Conservation (phyloP, 78 protist species). For the Thecamonas trahens region DNA sequence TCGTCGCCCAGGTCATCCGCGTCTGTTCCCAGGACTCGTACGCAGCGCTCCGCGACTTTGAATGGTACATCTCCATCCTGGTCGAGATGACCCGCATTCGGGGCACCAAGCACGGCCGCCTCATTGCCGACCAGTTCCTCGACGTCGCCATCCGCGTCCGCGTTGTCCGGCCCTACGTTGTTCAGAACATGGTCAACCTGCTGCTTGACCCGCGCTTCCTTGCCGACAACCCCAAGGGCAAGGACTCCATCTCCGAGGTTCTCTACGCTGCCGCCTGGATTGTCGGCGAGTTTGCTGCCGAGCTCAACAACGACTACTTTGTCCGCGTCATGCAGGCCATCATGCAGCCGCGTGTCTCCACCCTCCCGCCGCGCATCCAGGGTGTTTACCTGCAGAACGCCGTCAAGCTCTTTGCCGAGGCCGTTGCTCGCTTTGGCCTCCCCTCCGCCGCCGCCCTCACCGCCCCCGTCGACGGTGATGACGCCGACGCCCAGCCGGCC, state of each 20-base stretch:
- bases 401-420: constrained; percentile 75
- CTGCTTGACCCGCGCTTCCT: constrained; percentile 1
- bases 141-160: constrained; percentile 43
- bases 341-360: constrained; percentile 39
- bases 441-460: constrained; percentile 12
- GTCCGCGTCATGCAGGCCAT: constrained; percentile 26
- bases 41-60: constrained; percentile 68
- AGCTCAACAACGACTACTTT: neutral
- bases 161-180: constrained; percentile 30
- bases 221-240: neutral
- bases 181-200: neutral
- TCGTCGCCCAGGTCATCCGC: constrained; percentile 69
- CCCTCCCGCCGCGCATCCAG: constrained; percentile 77
- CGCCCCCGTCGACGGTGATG: neutral
- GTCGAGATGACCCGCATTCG: constrained; percentile 33
- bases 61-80: constrained; percentile 83
- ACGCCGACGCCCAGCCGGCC: neutral
- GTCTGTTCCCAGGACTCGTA: constrained; percentile 57
- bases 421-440: too few relatives aligned
- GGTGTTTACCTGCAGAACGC: constrained; percentile 52
- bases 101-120: constrained; percentile 50
- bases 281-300: constrained; percentile 73
- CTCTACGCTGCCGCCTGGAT: constrained; percentile 84
- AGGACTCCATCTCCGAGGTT: constrained; percentile 37
- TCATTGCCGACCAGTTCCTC: constrained; percentile 46